A percentile compares a stretch with the other conserved stretches of the same genome.
phyloP scores from a whole-genome alignment of 139 green algal genomes.

The Micromonas pusilla region DNA sequence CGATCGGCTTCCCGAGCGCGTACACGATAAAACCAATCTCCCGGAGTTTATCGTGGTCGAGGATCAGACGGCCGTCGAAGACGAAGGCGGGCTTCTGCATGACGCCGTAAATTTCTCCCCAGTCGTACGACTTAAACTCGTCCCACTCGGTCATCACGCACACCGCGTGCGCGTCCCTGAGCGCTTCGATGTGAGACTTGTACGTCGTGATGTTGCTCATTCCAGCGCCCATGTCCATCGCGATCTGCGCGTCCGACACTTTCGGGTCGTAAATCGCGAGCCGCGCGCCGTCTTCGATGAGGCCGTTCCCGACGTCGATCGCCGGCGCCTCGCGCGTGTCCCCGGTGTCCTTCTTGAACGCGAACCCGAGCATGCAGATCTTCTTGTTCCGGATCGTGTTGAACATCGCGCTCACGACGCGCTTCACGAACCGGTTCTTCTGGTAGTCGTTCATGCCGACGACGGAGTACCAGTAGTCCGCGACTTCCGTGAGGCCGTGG shows the following conservation, averaged over 20 bases:
- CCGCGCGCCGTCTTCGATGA: slow-evolving; percentile 63
- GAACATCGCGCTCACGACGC: slow-evolving; percentile 94
- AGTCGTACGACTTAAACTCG: slow-evolving; percentile 78
- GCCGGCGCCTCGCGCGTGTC: slow-evolving; percentile 98
- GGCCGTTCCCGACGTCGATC: slow-evolving; percentile 91
- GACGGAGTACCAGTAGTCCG: slow-evolving; percentile 81
- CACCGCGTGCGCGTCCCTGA: slow-evolving; percentile 72
- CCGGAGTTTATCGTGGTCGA: slow-evolving; percentile 80
- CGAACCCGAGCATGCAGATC: slow-evolving; percentile 94
- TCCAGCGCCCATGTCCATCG: slow-evolving; percentile 49
- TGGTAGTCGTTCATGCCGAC: slow-evolving; percentile 98
- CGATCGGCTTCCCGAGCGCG: slow-evolving; percentile 93
- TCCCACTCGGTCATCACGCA: slow-evolving; percentile 98
- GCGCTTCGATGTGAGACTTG: slow-evolving; percentile 46
- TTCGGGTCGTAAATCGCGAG: slow-evolving; percentile 87
- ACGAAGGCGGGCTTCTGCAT: slow-evolving; percentile 98
- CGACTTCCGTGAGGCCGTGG: slow-evolving; percentile 84
- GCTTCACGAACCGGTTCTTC: slow-evolving; percentile 93
- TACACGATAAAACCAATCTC: slow-evolving; percentile 98
- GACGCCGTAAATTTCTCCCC: slow-evolving; percentile 58
- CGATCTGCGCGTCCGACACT: slow-evolving; percentile 66
- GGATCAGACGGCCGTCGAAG: slow-evolving; percentile 97
- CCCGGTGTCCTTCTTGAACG: slow-evolving; percentile 92
- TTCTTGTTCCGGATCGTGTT: slow-evolving; percentile 96
- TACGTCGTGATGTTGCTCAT: slow-evolving; percentile 85